phyloP scores from a whole-genome alignment of 768 basidiomycete genomes.

The Tylopilus cervinicoccineus region DNA sequence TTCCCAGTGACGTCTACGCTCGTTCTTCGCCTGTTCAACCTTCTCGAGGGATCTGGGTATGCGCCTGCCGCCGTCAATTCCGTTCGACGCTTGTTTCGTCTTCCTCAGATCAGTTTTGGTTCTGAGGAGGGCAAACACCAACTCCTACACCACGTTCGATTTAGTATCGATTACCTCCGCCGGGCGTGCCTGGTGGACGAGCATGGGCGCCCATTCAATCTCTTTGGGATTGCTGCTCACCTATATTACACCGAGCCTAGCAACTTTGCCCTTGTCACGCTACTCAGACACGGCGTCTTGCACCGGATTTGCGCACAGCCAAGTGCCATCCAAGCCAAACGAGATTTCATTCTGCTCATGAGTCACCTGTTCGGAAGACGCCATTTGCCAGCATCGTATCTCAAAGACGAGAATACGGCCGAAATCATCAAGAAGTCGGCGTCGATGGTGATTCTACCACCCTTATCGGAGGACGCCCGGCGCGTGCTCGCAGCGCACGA shows the following conservation, averaged over 20 bases:
- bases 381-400: constrained; percentile 44
- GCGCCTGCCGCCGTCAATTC: constrained; percentile 46
- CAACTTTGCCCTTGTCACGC: constrained; percentile 60
- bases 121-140: constrained; percentile 54
- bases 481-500: constrained; percentile 45
- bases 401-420: constrained; percentile 34
- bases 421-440: constrained; percentile 42
- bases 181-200: constrained; percentile 50
- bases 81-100: constrained; percentile 47
- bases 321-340: constrained; percentile 39
- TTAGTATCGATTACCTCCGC: constrained; percentile 68
- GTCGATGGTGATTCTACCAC: constrained; percentile 54
- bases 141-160: constrained; percentile 61
- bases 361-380: constrained; percentile 66
- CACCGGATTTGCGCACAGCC: constrained; percentile 51
- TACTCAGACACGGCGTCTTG: constrained; percentile 55
- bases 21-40: constrained; percentile 58
- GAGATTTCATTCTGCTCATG: constrained; percentile 51
- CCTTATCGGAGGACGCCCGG: constrained; percentile 39
- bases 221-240: constrained; percentile 51
- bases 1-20: constrained; percentile 69
- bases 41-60: constrained; percentile 57
- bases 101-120: constrained; percentile 57
- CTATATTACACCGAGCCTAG: constrained; percentile 65
- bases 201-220: constrained; percentile 53